Evolutionary conservation across 108 stramenopile species (phyloP).

Genomic region (Nitzschia palea): DNA sequence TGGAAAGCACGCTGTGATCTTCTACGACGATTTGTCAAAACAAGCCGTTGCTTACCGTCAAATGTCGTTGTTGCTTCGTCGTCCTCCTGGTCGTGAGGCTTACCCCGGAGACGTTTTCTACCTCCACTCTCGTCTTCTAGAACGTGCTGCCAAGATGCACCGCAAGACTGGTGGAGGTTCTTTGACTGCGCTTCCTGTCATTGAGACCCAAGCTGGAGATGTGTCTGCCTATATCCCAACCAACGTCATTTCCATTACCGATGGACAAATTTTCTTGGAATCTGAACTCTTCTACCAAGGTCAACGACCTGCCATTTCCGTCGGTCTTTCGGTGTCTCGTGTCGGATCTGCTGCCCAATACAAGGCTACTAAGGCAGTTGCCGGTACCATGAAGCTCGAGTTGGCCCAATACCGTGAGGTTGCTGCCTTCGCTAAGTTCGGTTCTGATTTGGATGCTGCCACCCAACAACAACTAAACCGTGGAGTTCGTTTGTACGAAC

Average conservation of each 20-base stretch:
- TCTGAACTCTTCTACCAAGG: slow-evolving; percentile 99
- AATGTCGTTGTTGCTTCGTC: slow-evolving; percentile 99
- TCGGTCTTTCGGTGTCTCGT: slow-evolving; percentile 98
- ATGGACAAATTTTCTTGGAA: slow-evolving; percentile 99
- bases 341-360: slow-evolving; percentile 99
- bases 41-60: slow-evolving; percentile 99
- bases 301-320: slow-evolving; percentile 99
- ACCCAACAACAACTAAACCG: slow-evolving; percentile 99
- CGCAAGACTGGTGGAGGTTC: slow-evolving; percentile 95
- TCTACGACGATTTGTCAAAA: slow-evolving; percentile 99
- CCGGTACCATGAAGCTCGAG: slow-evolving; percentile 99
- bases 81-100: slow-evolving; percentile 99
- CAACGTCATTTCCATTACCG: slow-evolving; percentile 99
- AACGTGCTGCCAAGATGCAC: slow-evolving; percentile 99
- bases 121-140: slow-evolving; percentile 99
- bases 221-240: slow-evolving; percentile 99
- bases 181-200: slow-evolving; percentile 99
- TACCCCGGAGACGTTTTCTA: slow-evolving; percentile 99
- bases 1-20: slow-evolving; percentile 99
- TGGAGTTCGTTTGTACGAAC: slow-evolving; percentile 99
- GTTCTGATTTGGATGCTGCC: slow-evolving; percentile 98
- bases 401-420: slow-evolving; percentile 99
- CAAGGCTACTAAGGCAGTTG: slow-evolving; percentile 99
- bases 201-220: slow-evolving; percentile 99
- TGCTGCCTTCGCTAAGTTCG: slow-evolving; percentile 99